These are phyloP conservation scores for Solanum megistacrolobum DNA, from an alignment of 257 asterid genomes.

Conservation along the genomic window DNA sequence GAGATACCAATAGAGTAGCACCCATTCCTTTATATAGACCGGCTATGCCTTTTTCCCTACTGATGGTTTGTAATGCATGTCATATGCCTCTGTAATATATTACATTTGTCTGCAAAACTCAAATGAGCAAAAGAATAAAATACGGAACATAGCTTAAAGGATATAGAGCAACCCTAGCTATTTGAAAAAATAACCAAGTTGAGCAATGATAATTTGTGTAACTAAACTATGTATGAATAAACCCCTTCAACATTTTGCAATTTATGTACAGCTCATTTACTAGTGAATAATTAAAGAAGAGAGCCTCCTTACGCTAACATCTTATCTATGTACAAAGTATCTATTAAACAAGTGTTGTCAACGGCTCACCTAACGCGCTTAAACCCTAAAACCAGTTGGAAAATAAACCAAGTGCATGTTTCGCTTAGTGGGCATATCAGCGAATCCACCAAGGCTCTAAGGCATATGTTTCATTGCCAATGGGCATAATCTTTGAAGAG, in stretches of 20 bases:
- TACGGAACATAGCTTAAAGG: neutral
- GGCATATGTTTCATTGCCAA: neutral
- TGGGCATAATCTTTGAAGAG: neutral
- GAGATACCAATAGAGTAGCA: conserved; percentile 64
- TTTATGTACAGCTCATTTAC: neutral
- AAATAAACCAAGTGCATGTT: neutral
- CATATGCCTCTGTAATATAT: conserved; percentile 62
- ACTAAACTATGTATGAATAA: neutral
- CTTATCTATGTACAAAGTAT: neutral
- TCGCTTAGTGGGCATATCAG: neutral
- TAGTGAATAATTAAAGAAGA: neutral
- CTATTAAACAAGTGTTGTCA: neutral
- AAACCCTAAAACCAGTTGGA: neutral
- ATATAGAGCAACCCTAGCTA: neutral
- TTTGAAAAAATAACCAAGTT: neutral
- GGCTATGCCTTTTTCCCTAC: conserved; percentile 61
- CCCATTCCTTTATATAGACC: conserved; percentile 88
- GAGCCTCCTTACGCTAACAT: neutral
- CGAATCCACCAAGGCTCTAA: neutral
- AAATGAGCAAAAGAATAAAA: neutral
- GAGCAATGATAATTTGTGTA: neutral
- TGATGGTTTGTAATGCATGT: conserved; percentile 58
- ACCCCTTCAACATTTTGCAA: neutral
- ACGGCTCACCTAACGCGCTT: neutral
- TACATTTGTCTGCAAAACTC: conserved; percentile 49